These are phyloP conservation scores for Pyrus bretschneideri DNA, from an alignment of 306 rosid species.

Conservation along the genomic window DNA sequence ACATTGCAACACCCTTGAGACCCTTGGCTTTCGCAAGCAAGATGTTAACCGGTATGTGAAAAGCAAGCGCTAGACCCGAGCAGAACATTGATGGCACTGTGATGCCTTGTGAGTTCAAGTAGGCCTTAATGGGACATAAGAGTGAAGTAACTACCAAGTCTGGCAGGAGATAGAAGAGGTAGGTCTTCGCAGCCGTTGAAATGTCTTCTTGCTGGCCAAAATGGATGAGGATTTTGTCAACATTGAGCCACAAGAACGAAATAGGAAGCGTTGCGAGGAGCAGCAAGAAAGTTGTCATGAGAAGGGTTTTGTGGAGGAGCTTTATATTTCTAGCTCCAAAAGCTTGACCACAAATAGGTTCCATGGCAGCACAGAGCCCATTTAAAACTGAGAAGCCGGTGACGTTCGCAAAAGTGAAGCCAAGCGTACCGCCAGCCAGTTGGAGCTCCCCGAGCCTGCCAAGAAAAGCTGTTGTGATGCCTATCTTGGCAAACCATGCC, in stretches of 20 bases:
- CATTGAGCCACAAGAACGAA: slow-evolving; percentile 73
- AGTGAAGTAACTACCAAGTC: slow-evolving; percentile 57
- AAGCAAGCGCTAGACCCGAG: slow-evolving; percentile 51
- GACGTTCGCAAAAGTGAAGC: slow-evolving; percentile 85
- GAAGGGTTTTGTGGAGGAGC: slow-evolving; percentile 81
- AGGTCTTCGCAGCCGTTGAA: slow-evolving; percentile 42
- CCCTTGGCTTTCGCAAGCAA: slow-evolving; percentile 58
- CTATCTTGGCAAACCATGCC: slow-evolving; percentile 70
- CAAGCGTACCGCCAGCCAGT: slow-evolving; percentile 75
- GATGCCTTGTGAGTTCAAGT: slow-evolving; percentile 61
- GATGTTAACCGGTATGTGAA: slow-evolving; percentile 68
- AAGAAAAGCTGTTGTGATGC: slow-evolving; percentile 74
- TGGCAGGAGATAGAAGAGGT: slow-evolving; percentile 59
- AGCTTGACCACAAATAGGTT: slow-evolving; percentile 94
- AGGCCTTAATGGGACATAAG: slow-evolving; percentile 74
- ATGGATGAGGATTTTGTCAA: slow-evolving; percentile 57
- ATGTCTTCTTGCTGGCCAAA: slow-evolving; percentile 71
- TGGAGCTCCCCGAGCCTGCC: slow-evolving; percentile 71
- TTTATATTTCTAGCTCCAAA: slow-evolving; percentile 62
- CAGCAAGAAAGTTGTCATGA: slow-evolving; percentile 55
- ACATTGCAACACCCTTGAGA: slow-evolving; percentile 64
- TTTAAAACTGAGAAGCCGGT: slow-evolving; percentile 82
- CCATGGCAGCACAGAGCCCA: slow-evolving; percentile 83
- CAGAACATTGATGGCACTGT: slow-evolving; percentile 74
- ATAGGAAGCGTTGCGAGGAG: slow-evolving; percentile 52